These are phyloP conservation scores for Microbotryum scabiosae DNA, from an alignment of 1,284 basidiomycete species.

Conservation along the genomic window DNA sequence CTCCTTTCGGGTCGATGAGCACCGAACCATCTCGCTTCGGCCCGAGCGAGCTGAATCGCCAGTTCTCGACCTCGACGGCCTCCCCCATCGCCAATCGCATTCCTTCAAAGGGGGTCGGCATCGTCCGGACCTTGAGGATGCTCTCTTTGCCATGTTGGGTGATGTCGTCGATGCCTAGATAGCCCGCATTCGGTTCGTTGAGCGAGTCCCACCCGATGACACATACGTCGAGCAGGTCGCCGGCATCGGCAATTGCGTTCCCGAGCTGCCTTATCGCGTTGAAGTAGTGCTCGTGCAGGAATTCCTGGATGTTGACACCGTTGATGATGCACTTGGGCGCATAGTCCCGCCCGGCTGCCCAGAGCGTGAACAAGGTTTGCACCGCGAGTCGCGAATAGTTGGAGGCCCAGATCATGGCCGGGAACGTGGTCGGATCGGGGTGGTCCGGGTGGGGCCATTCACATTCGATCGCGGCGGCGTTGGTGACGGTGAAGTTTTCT, in stretches of 20 bases:
- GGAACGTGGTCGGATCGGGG: conserved; percentile 63
- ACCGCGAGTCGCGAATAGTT: conserved; percentile 83
- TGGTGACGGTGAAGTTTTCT: conserved; percentile 70
- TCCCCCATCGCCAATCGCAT: conserved; percentile 81
- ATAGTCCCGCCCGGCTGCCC: conserved; percentile 83
- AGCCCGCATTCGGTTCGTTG: conserved; percentile 88
- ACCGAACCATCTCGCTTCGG: conserved; percentile 64
- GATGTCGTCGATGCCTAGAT: conserved; percentile 63
- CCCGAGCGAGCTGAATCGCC: conserved; percentile 70
- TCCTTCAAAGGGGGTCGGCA: conserved; percentile 76
- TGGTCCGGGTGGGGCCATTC: conserved; percentile 63
- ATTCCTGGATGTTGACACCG: conserved; percentile 88
- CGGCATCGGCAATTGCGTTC: conserved; percentile 60
- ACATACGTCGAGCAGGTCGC: conserved; percentile 70
- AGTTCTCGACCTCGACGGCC: conserved; percentile 74
- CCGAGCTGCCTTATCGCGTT: conserved; percentile 67
- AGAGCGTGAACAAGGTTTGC: conserved; percentile 87
- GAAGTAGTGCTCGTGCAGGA: conserved; percentile 77
- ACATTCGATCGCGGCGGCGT: conserved; percentile 75
- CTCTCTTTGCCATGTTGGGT: conserved; percentile 35
- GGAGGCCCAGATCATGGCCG: conserved; percentile 94
- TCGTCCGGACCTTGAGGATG: conserved; percentile 60
- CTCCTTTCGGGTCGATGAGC: conserved; percentile 63
- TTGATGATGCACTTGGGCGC: conserved; percentile 89
- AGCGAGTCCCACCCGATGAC: conserved; percentile 94